Evolutionary conservation across 208 protist genomes (phyloP).

Genomic region (Leishmania arabica): DNA sequence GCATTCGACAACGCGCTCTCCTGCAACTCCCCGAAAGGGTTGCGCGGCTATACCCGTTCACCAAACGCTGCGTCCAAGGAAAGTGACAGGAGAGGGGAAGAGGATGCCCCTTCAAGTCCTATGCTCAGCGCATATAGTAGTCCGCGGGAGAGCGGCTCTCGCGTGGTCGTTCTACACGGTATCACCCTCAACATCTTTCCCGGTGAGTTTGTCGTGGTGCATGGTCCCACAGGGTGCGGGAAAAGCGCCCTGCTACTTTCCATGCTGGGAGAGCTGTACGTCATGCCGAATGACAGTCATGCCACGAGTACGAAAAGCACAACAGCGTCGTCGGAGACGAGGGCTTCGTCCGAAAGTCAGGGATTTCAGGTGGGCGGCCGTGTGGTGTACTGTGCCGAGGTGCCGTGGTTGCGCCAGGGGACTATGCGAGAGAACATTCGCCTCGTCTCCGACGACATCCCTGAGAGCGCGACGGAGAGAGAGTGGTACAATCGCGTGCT

Average conservation of each 20-base stretch:
- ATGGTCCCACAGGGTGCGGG: constrained; percentile 78
- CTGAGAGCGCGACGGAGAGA: constrained; percentile 36
- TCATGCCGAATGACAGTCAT: constrained; percentile 13
- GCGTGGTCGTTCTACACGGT: constrained; percentile 47
- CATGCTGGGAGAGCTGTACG: constrained; percentile 81
- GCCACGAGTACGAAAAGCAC: background rate
- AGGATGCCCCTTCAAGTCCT: background rate
- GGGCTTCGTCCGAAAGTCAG: background rate
- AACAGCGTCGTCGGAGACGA: background rate
- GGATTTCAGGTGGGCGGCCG: constrained; percentile 64
- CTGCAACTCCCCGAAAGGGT: background rate
- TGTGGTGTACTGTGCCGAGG: constrained; percentile 84
- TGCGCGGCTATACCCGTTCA: no score
- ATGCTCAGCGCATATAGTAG: constrained; percentile 12
- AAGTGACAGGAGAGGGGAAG: background rate
- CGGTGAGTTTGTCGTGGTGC: constrained; percentile 80
- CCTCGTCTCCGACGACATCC: constrained; percentile 42
- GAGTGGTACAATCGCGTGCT: constrained; percentile 75
- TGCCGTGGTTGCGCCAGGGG: constrained; percentile 90
- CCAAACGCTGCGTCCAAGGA: background rate
- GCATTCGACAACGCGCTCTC: constrained; percentile 4
- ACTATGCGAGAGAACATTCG: constrained; percentile 96
- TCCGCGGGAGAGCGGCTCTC: constrained; percentile 12
- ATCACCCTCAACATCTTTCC: constrained; percentile 54
- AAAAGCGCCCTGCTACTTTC: constrained; percentile 84